These are phyloP conservation scores for Hordeum marinum DNA, from an alignment of 176 grass and related monocot species.

Conservation along the genomic window DNA sequence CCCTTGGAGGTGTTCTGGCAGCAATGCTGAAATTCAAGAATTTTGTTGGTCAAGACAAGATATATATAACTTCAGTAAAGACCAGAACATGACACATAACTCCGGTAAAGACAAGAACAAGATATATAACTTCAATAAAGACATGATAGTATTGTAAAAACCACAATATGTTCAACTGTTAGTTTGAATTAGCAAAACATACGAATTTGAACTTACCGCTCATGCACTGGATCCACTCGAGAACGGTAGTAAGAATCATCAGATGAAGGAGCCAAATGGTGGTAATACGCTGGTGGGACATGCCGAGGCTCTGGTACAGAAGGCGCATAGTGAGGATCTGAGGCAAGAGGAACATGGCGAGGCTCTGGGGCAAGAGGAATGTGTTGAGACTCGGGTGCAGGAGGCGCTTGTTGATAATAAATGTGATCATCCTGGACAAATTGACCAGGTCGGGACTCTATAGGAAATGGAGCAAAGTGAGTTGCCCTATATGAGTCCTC, in stretches of 20 bases:
- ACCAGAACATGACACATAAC: background rate
- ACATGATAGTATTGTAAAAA: background rate
- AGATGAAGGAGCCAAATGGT: conserved; percentile 26
- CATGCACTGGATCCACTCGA: conserved; percentile 29
- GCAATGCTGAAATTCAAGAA: conserved; percentile 34
- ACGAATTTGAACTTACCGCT: conserved; percentile 29
- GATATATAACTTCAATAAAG: background rate
- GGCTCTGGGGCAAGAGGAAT: conserved; percentile 12
- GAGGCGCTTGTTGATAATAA: conserved; percentile 28
- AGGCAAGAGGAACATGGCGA: background rate
- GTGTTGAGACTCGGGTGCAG: conserved; percentile 15
- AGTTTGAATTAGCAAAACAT: conserved; percentile 8
- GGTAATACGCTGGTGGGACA: conserved; percentile 34
- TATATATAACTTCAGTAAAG: background rate
- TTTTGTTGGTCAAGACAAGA: background rate
- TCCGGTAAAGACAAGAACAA: background rate
- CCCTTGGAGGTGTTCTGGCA: conserved; percentile 46
- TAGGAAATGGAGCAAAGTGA: conserved; percentile 25
- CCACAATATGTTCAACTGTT: background rate
- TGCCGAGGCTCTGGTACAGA: conserved; percentile 39
- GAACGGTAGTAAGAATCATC: conserved; percentile 42
- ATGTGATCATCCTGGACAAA: conserved; percentile 25
- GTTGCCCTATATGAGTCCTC: conserved; percentile 39
- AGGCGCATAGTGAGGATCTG: conserved; percentile 23
- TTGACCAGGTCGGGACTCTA: conserved; percentile 19